These are phyloP conservation scores for Cyclotella sp. DNA, from an alignment of 108 stramenopile species.

Conservation along the genomic window DNA sequence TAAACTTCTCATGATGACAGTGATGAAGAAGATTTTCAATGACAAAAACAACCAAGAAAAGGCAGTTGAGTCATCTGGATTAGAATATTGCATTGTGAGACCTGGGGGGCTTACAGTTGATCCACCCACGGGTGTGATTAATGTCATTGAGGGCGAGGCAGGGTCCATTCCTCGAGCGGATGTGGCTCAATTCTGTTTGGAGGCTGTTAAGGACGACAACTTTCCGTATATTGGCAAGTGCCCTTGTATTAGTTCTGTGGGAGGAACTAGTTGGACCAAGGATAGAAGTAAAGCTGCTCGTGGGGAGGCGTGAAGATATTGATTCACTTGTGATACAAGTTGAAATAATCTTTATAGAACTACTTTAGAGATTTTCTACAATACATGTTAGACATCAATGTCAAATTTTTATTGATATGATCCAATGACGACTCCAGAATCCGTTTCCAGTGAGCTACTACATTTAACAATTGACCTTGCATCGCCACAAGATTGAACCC, in stretches of 20 bases:
- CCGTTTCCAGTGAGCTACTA: too few relatives aligned
- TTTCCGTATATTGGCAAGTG: slow-evolving; percentile 94
- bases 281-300: slow-evolving; percentile 87
- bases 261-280: slow-evolving; percentile 96
- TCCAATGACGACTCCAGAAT: too few relatives aligned
- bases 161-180: slow-evolving; percentile 95
- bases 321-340: neutral
- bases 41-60: slow-evolving; percentile 98
- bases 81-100: slow-evolving; percentile 96
- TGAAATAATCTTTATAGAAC: neutral
- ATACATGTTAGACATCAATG: too few relatives aligned
- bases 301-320: slow-evolving; percentile 48
- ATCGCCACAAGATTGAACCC: too few relatives aligned
- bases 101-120: slow-evolving; percentile 97
- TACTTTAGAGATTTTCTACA: too few relatives aligned
- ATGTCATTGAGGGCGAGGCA: slow-evolving; percentile 97
- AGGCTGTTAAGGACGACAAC: slow-evolving; percentile 85
- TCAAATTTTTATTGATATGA: too few relatives aligned
- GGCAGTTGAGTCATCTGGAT: slow-evolving; percentile 74
- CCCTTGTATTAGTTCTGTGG: slow-evolving; percentile 95
- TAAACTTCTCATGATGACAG: slow-evolving; percentile 96
- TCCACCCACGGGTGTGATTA: slow-evolving; percentile 95
- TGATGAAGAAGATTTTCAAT: slow-evolving; percentile 94
- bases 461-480: too few relatives aligned
- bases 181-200: slow-evolving; percentile 96